Evolutionary conservation across 805 yeast genomes (phyloP), one percentile per base, ranked within the genome.

Genomic region (Wickerhamomyces chaumierensis): DNA sequence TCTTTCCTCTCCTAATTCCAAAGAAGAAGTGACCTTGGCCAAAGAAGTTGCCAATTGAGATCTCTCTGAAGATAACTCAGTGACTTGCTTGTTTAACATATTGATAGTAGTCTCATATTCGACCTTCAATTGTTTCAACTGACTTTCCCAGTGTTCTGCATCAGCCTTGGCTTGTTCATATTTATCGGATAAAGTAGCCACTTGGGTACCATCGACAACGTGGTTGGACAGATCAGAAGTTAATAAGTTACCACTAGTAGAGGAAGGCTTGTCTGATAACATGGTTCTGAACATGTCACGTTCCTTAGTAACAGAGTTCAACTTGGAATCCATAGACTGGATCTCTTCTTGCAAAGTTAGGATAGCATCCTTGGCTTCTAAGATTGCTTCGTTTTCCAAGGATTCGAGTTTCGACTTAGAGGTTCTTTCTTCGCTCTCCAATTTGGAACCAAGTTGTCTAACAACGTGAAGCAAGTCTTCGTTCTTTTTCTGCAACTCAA

Each of bases 401-500:
- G 55, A 59, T 37, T 58, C 59, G 20, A 58, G 41, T 43, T 62
- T 54, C 21, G 63, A 63, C 27, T 55, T 53, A 6, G 56, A 51
- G 6, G 43, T 36, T 14, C 51, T 49, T 47, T 83, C 94, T 36
- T 74, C 72, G 5, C 55, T 58, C 52, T 88, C 96, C 39, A 88
- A 62, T 49, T 77, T 75, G 31, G 69, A 65, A 11, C 90, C 94
- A 15, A 90, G 63, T 37, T 73, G 73, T 44, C 97, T 70, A 1
- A 83, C 75, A 2, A 82, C 74, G 29, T 66, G 62, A 28, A 87
- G 59, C 20, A 90, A 65, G 38, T 85, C 82, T 46, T 78, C 75
- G 52, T 90, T 90, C 56, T 78, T 82, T 37, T 69, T 62, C 49
- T 85, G 83, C 37, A 90, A 62, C 36, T 82, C 94, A 12, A 69